Base-by-base conservation (phyloP, 2,329 filamentous ascomycete genomes). In the Aspergillus sp. region DNA sequence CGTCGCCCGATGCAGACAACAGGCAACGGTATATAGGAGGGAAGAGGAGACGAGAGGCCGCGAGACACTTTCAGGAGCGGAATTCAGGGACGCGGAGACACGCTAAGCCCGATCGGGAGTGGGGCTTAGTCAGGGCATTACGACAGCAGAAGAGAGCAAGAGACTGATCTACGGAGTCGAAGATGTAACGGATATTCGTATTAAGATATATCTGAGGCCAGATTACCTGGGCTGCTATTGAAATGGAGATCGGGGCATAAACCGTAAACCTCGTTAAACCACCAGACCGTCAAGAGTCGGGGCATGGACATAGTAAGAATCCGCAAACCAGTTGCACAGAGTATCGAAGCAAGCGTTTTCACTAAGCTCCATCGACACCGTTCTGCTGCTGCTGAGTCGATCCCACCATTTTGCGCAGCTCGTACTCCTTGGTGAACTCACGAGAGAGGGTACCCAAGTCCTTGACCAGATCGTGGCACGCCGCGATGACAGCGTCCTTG, bases 391-490 rank as follows among this genome's bases (percentile, higher is more conserved):
- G 68, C 56, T 83, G 79, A 44, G 79, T 79, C 26, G 79, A 81
- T 40, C 80, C 80, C 49, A 84, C 87, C 78, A 94, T 91, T 70
- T 89, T 90, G 60, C 88, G 83, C 58, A 94, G 72, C 69, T 94
- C 88, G 71, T 83, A 93, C 69, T 97, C 91, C 62, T 91, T 89
- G 19, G 87, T 94, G 66, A 97, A 95, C 63, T 94, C 88, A 54
- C 87, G 82, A 52, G 85, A 85, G 49, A 98, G 74, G 54, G 82
- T 83, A 47, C 84, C 84, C 46, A 95, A 79, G 55, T 94, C 84
- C 49, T 82, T 79, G 52, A 98, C 86, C 41, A 96, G 77, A 55
- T 89, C 84, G 66, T 86, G 82, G 72, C 87, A 94, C 38, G 85
- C 83, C 44, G 83, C 79, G 46, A 93, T 75, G 36, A 98, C 76